Conservation (phyloP, 495 filamentous ascomycete species). For the Daldinia vernicosa region DNA sequence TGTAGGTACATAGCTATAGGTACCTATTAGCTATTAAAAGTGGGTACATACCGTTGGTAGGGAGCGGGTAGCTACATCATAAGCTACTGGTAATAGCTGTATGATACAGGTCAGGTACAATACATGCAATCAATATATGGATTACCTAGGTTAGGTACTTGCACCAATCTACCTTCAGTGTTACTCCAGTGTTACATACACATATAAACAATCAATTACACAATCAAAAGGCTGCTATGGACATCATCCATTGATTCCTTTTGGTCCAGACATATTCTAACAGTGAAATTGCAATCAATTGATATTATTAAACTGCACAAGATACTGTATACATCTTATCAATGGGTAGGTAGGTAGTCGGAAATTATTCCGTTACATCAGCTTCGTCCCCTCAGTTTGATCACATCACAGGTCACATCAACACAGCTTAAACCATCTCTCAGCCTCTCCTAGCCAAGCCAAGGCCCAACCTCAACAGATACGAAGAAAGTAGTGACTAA, state of each 20-base stretch:
- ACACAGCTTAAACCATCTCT: constrained; percentile 6
- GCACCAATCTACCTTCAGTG: background rate
- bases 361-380: constrained; percentile 31
- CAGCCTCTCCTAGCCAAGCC: background rate
- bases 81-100: background rate
- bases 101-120: too few relatives aligned
- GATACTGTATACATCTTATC: background rate
- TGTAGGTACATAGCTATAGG: background rate
- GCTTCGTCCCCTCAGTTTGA: constrained; percentile 4
- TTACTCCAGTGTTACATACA: background rate
- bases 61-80: background rate
- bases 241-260: background rate
- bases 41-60: background rate
- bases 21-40: background rate
- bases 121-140: too few relatives aligned
- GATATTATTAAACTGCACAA: background rate
- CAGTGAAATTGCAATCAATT: background rate
- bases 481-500: background rate
- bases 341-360: background rate
- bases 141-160: too few relatives aligned
- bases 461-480: background rate
- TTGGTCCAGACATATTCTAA: too few relatives aligned
- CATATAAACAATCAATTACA: background rate
- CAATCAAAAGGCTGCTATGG: background rate
- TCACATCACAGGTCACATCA: constrained; percentile 16